Evolutionary conservation across 805 yeast species (phyloP), one percentile per base, ranked within the genome.

Genomic region (Metschnikowia hibisci): DNA sequence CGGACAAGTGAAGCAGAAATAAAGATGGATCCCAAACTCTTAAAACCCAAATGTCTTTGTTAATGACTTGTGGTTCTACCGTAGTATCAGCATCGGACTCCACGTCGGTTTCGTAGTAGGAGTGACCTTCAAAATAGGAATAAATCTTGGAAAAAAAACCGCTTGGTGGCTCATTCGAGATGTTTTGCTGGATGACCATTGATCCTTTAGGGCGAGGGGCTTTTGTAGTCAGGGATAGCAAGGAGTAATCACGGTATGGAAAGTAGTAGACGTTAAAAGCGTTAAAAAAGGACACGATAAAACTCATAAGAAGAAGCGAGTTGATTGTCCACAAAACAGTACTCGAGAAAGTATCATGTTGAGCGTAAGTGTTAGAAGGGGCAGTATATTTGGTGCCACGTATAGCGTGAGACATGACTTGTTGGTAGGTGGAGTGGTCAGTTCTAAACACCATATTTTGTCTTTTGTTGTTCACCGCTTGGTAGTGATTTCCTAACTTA

Each of bases 1-100:
- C 66, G 23, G 77, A 69, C 2, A 84, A 51, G 37, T 67, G 62
- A 5, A 83, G 64, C 26, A 71, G 71, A 56, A 82, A 81, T 48
- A 69, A 69, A 0, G 83, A 73, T 0, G 91, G 91, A 33, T 70
- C 67, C 95, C 95, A 85, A 39, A 83, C 74, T 14, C 63, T 64
- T 32, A 85, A 58, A 44, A 77, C 75, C 78, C 84, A 83, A 27
- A 73, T 71, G 15, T 64, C 64, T 23, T 66, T 64, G 25, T 66
- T 54, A 9, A 48, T 41, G 23, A 39, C 36, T 18, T 47, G 41
- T 11, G 47, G 48, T 5, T 60, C 61, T 39, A 48, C 50, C 15
- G 56, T 49, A 16, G 55, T 55, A 23, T 61, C 59, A 12, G 52
- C 58, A 13, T 59, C 55, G 23, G 52, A 53, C 14, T 46, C 48